Conservation (phyloP, 441 rosid species). For the Erysimum cheiri region DNA sequence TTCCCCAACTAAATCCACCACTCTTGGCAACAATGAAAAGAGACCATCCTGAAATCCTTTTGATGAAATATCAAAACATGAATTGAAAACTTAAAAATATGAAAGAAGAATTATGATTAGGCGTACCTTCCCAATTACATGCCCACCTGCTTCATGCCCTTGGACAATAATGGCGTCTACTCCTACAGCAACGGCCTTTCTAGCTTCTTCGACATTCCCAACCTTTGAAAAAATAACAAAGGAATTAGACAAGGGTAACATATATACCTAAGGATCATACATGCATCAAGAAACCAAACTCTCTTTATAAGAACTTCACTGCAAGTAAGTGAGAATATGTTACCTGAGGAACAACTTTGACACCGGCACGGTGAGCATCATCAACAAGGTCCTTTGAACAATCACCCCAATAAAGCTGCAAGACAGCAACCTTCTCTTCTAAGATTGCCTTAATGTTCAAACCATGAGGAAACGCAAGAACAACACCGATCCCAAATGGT, state of each 20-base stretch:
- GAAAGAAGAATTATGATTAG: background rate
- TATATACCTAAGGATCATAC: background rate
- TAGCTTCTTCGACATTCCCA: slow-evolving; percentile 74
- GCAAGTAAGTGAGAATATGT: background rate
- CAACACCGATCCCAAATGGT: slow-evolving; percentile 83
- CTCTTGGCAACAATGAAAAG: slow-evolving; percentile 75
- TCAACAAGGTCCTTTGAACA: slow-evolving; percentile 68
- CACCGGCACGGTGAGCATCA: slow-evolving; percentile 69
- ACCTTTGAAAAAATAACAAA: slow-evolving; percentile 46
- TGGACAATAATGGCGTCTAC: slow-evolving; percentile 87
- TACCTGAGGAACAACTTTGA: slow-evolving; percentile 86
- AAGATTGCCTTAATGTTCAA: slow-evolving; percentile 63
- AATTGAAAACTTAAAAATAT: background rate
- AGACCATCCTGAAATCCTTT: slow-evolving; percentile 55
- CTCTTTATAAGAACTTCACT: slow-evolving; percentile 5
- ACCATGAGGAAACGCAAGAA: slow-evolving; percentile 79
- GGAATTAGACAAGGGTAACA: background rate
- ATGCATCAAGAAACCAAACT: slow-evolving; percentile 11
- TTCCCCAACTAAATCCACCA: slow-evolving; percentile 72
- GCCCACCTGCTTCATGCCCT: slow-evolving; percentile 96
- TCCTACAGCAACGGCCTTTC: slow-evolving; percentile 60
- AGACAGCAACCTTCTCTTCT: slow-evolving; percentile 70
- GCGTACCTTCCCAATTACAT: slow-evolving; percentile 79
- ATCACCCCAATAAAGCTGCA: slow-evolving; percentile 87
- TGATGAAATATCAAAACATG: slow-evolving; percentile 9